Evolutionary conservation across 2,329 filamentous ascomycete species (phyloP), one percentile per base, ranked within the genome.

Genomic region (Trichophyton verrucosum): DNA sequence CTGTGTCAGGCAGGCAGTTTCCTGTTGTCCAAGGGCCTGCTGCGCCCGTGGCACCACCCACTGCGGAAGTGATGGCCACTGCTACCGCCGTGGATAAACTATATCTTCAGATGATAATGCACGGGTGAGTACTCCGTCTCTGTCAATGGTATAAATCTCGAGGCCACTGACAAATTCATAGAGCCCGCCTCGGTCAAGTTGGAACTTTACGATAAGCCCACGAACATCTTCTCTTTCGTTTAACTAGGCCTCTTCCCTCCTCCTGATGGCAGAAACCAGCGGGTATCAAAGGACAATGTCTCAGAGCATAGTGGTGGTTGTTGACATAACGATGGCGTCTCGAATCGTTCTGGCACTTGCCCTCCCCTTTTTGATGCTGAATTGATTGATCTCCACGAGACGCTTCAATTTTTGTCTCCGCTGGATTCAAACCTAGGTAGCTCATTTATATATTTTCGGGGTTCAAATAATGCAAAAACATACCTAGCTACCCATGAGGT

Each of bases 1-100:
- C 36, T 58, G 56, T 17, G n/a, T 13, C 27, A 27, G 36, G 6
- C 33, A 24, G 7, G 56, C 56, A 9, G 56, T 42, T 20, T 44
- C 36, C n/a, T 58, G 56, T 38, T 58, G 56, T 38, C 56, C 56
- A 44, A 58, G 13, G 13, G 36, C 56, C 11, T 58, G 56, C 56
- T 58, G 56, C 56, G 36, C 36, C 20, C 36, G n/a, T 58, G 40
- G 33, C 33, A 46, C 56, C 11, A 20, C 22, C 17, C 42, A 30
- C 33, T 58, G 56, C 11, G 56, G 56, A 44, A 24, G n/a, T 2
- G 36, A 58, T n/a, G 56, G 56, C 20, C 56, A 58, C 56, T 58
- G 56, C 36, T 58, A 58, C 56, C 36, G 56, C 36, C 20, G 40
- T 44, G 56, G 36, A 42, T 58, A 58, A 20, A 44, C 13, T 3